These are phyloP conservation scores for Excoecaria agallocha DNA, from an alignment of 345 rosid genomes.

Conservation along the genomic window DNA sequence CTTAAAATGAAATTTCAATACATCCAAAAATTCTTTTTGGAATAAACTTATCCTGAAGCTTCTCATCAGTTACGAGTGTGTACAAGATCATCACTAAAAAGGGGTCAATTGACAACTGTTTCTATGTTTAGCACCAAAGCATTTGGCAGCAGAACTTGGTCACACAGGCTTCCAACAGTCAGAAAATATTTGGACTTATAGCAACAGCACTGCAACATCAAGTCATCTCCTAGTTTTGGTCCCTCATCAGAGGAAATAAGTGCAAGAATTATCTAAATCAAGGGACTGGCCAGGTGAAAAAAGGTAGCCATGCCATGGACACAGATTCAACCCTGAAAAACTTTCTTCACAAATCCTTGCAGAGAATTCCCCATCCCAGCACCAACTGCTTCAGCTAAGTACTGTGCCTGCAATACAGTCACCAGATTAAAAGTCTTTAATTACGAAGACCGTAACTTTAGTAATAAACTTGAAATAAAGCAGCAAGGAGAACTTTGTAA, in stretches of 20 bases:
- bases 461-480: not conserved
- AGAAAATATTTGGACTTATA: not conserved
- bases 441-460: not conserved
- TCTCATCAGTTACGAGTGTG: not conserved
- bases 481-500: slow-evolving; percentile 1
- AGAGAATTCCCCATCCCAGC: slow-evolving; percentile 85
- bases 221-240: not conserved
- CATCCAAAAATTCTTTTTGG: not conserved
- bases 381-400: slow-evolving; percentile 82
- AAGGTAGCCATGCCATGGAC: not conserved
- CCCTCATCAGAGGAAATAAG: not conserved
- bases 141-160: not conserved
- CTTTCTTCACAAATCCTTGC: slow-evolving; percentile 65
- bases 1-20: not conserved
- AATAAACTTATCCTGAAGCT: not conserved
- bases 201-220: not conserved
- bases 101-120: not conserved
- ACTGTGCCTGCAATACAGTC: slow-evolving; percentile 61
- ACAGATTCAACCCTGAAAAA: slow-evolving; percentile 38
- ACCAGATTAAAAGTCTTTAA: slow-evolving; percentile 2
- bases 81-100: not conserved
- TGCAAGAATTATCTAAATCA: not conserved
- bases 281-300: not conserved
- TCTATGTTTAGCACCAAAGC: not conserved
- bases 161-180: not conserved